Base-by-base conservation (phyloP, 768 basidiomycete genomes). In the Phaffia tasmanica region DNA sequence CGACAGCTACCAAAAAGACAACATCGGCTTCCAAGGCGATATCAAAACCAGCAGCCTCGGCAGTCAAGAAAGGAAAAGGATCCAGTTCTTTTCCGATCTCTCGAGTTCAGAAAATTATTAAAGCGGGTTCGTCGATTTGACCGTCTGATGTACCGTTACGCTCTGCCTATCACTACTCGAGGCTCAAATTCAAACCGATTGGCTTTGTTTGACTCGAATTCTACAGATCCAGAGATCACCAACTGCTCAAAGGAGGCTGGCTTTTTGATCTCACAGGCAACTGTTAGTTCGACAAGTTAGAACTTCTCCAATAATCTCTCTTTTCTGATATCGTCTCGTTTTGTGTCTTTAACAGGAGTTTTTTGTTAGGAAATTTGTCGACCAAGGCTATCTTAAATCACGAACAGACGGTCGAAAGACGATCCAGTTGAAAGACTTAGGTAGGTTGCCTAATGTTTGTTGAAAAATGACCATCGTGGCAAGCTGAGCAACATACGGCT, bases 81-180 rank as follows among this genome's bases (percentile, higher is more conserved):
- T 42, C 35, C 35, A 42, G 35, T 11, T 42, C 35, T 42, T 42
- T 67, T 6, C 65, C 65, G 2, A 50, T 67, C 29, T 35, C 57
- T 23, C 50, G 65, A 18, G 65, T 67, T 27, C 16, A 21, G n/a
- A 67, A 62, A 54, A 62, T 67, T 58, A 67, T 67, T 58, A 67
- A 67, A 21, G 65, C 65, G 11, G 35, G 35, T 42, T 11, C 35
- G 35, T 42, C 11, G 35, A 11, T 4, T 42, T 42, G 35, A 5
- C 35, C 11, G 35, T 42, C 35, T 42, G 35, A 11, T 11, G 35
- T 42, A 5, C 11, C 35, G 35, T 42, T 42, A 42, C 35, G 35
- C 35, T 42, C 35, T 42, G 4, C 35, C 35, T 4, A 11, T 42
- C 11, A 42, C 35, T 11, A 42, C 35, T 42, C 11, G 35, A 42